Evolutionary conservation across 2,329 filamentous ascomycete species (phyloP), one percentile per base, ranked within the genome.

Genomic region (Chaetomiaceae sp.): DNA sequence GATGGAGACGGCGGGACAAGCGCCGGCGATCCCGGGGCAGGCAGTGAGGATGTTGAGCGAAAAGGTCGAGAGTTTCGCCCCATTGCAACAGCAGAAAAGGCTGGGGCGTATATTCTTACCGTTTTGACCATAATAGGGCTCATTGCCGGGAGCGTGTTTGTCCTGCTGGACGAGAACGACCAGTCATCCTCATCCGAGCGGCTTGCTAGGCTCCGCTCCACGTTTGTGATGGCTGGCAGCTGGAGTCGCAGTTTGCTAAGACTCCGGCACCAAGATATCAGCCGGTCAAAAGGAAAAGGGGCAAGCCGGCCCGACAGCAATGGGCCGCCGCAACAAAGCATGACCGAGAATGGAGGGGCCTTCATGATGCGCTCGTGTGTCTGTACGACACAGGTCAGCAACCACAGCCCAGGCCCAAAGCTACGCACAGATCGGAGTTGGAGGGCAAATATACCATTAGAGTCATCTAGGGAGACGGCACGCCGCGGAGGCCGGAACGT

Each of bases 1-100:
- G 67, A 73, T 23, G 61, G 69, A 4, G 81, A 69, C 1, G 85
- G 85, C 46, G 85, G 85, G 21, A 86, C 75, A 4, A 81, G 78
- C 60, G 66, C 70, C 48, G 75, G 70, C 0, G 57, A 71, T 51
- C 56, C 65, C 1, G 57, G 53, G 7, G 62, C 62, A 3, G 57
- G 71, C 34, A 73, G 75, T 7, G 66, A 68, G 18, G 77, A 79
- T 58, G 70, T 71, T 34, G 75, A 69, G 41, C 66, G 70, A n/a
- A 66, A 65, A 7, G 59, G 66, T 11, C 51, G 69, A 4, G 29
- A 5, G 51, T 43, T 62, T 48, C 60, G 62, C 1, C 63, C 69
- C 1, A 75, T 84, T 30, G 81, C 79, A 2, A 75, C 74, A 1
- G 82, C 76, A 7, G 87, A 91, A 63, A 80, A 74, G 57, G 85